phyloP scores from a whole-genome alignment of 495 filamentous ascomycete genomes.

The Hyaloscypha hepaticicola region DNA sequence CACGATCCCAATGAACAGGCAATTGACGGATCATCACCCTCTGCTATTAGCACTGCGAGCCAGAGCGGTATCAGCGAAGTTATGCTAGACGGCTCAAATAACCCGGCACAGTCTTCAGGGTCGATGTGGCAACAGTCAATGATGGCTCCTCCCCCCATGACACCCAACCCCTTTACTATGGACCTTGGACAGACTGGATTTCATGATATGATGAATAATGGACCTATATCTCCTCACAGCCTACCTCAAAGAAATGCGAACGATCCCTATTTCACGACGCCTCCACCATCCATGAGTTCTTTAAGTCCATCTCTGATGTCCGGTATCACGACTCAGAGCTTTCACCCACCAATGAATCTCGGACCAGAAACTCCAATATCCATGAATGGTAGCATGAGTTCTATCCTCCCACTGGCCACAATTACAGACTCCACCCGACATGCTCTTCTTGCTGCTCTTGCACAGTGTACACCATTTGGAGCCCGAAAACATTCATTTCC shows the following conservation, averaged over 20 bases:
- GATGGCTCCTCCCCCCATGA: conserved; percentile 57
- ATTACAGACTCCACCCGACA: conserved; percentile 94
- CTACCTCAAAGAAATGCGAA: conserved; percentile 49
- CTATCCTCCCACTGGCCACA: conserved; percentile 56
- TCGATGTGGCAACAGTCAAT: conserved; percentile 68
- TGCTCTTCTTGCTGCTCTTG: conserved; percentile 78
- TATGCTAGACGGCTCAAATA: conserved; percentile 82
- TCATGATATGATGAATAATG: conserved; percentile 58
- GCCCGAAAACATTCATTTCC: conserved; percentile 78
- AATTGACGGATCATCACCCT: conserved; percentile 91
- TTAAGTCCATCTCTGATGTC: conserved; percentile 51
- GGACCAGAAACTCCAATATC: conserved; percentile 69
- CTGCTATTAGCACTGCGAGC: conserved; percentile 88
- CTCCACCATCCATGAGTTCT: conserved; percentile 67
- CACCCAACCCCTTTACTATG: conserved; percentile 61
- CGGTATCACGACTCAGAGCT: conserved; percentile 50
- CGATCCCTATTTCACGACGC: conserved; percentile 58
- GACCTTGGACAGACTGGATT: conserved; percentile 55
- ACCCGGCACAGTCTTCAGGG: conserved; percentile 45
- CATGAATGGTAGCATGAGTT: conserved; percentile 60
- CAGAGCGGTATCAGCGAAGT: conserved; percentile 90
- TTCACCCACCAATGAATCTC: conserved; percentile 61
- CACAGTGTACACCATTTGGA: conserved; percentile 71
- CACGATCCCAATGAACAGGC: conserved; percentile 67
- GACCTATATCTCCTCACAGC: conserved; percentile 61